Percentiles rank a stretch among this genome's conserved stretches.
phyloP scores from a whole-genome alignment of 2,329 filamentous ascomycete genomes.

The Didymella sp. region DNA sequence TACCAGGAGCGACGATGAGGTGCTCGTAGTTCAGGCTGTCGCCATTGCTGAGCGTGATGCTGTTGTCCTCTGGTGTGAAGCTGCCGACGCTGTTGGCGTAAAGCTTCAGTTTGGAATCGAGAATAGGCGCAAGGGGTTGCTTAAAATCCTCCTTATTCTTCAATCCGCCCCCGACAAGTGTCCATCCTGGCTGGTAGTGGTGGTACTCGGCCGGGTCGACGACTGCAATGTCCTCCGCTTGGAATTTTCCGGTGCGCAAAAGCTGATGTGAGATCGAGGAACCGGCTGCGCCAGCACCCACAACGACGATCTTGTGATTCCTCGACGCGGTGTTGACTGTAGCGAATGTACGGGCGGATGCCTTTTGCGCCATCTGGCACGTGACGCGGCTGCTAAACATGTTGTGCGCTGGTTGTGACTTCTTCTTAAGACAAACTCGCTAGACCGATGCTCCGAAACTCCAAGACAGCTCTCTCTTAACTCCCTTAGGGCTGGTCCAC shows the following conservation, averaged over 20 bases:
- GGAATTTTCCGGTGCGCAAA: slow-evolving; percentile 64
- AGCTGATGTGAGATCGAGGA: slow-evolving; percentile 72
- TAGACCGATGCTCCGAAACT: neutral
- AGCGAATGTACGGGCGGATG: slow-evolving; percentile 25
- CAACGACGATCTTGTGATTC: slow-evolving; percentile 69
- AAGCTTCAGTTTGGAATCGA: slow-evolving; percentile 67
- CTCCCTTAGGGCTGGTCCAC: neutral
- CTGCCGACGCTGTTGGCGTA: slow-evolving; percentile 61
- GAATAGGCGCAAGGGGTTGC: slow-evolving; percentile 57
- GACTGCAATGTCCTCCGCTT: slow-evolving; percentile 67
- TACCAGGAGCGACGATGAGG: slow-evolving; percentile 65
- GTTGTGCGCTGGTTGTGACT: neutral
- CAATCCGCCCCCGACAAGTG: slow-evolving; percentile 70
- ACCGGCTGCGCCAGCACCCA: slow-evolving; percentile 72
- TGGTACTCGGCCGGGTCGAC: slow-evolving; percentile 69
- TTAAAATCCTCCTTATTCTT: slow-evolving; percentile 68
- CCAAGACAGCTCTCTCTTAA: neutral
- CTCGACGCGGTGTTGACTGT: slow-evolving; percentile 43
- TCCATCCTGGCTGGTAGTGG: slow-evolving; percentile 75
- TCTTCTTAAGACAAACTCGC: neutral
- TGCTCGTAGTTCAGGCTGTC: slow-evolving; percentile 68
- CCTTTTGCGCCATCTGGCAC: slow-evolving; percentile 20
- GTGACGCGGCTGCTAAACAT: slow-evolving; percentile 21
- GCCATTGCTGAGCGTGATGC: slow-evolving; percentile 62
- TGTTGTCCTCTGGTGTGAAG: slow-evolving; percentile 65